Evolutionary conservation across 139 green algal species (phyloP).

Genomic region (Chlorella ohadii): DNA sequence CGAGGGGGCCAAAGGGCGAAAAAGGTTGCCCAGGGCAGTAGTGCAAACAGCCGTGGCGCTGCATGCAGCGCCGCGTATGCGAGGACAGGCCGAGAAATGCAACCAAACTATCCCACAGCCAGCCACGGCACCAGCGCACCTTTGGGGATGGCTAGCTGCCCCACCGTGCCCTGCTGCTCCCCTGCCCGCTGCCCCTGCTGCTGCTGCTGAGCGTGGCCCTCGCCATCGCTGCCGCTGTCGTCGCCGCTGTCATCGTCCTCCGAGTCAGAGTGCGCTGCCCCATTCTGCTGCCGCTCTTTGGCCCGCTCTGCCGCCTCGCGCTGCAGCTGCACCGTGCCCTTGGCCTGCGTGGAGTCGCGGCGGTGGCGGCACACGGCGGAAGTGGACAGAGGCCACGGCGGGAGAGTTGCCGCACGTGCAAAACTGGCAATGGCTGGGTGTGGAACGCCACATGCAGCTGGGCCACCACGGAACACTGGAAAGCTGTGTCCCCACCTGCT

Average conservation of each 20-base stretch:
- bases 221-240: neutral
- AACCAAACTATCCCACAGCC: no score
- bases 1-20: no score
- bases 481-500: constrained; percentile 41
- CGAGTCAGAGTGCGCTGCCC: neutral
- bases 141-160: constrained; percentile 20
- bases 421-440: no score
- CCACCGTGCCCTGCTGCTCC: constrained; percentile 5
- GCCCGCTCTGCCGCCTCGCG: constrained; percentile 27
- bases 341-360: neutral
- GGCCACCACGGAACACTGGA: no score
- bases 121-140: neutral
- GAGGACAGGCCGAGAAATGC: no score
- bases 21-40: no score
- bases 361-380: no score
- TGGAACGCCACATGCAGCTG: no score
- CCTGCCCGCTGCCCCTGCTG: neutral
- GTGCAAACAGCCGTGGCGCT: no score
- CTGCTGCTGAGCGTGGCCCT: neutral
- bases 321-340: constrained; percentile 65
- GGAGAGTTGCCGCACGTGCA: no score
- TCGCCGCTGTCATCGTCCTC: neutral
- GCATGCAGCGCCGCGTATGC: no score
- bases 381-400: no score
- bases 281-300: neutral